Conservation (phyloP, 306 rosid species). For the Casuarina glauca region DNA sequence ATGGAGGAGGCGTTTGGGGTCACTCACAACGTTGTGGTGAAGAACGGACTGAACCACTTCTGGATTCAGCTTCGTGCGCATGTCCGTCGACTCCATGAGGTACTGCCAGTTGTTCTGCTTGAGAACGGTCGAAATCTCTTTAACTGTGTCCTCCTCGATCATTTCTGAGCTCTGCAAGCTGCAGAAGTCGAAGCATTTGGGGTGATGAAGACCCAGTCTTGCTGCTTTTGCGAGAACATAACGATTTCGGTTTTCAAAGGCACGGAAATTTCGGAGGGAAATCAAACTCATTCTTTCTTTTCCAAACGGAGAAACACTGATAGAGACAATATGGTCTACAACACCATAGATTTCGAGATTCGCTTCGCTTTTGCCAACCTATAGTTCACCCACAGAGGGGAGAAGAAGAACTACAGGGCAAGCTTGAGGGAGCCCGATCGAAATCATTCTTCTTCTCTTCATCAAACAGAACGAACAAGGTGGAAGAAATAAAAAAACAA, state of each 20-base stretch:
- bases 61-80: slow-evolving; percentile 37
- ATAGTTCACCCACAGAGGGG: neutral
- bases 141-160: slow-evolving; percentile 13
- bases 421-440: neutral
- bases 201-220: neutral
- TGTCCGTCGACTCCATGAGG: slow-evolving; percentile 22
- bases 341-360: neutral
- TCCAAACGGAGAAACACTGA: neutral
- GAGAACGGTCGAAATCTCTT: slow-evolving; percentile 34
- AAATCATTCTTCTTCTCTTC: no score
- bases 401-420: no score
- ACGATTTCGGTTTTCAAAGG: neutral
- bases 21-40: slow-evolving; percentile 21
- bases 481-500: no score
- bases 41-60: slow-evolving; percentile 38
- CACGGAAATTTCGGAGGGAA: slow-evolving; percentile 25
- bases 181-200: slow-evolving; percentile 6
- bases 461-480: no score
- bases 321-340: no score
- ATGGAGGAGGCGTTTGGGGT: slow-evolving; percentile 37
- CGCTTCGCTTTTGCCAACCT: neutral
- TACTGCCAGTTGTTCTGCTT: slow-evolving; percentile 32
- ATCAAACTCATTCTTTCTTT: neutral
- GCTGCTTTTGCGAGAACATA: neutral
- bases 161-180: slow-evolving; percentile 11